Percentiles rank a stretch among this genome's conserved stretches.
phyloP scores from a whole-genome alignment of 345 rosid species.

The Schrenkiella parvula region DNA sequence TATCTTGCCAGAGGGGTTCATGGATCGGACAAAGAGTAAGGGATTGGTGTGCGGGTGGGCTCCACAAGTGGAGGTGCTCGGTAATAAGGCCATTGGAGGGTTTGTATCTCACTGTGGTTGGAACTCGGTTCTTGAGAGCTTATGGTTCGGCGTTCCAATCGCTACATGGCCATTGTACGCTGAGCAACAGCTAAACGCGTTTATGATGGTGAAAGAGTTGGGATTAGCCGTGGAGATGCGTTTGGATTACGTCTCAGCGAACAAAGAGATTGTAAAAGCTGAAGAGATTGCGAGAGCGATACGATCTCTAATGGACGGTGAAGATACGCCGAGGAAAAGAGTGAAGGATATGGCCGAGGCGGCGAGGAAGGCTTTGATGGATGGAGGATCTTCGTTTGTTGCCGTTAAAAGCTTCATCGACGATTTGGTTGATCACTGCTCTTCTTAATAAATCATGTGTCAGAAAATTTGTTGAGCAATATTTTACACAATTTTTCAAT shows the following conservation, averaged over 20 bases:
- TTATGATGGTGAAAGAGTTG: neutral
- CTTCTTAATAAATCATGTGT: too few relatives aligned
- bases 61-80: constrained; percentile 21
- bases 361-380: constrained; percentile 24
- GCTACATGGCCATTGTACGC: constrained; percentile 48
- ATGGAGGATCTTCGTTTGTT: constrained; percentile 39
- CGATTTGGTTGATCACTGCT: constrained; percentile 27
- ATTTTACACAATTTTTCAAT: too few relatives aligned
- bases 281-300: constrained; percentile 33
- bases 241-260: neutral
- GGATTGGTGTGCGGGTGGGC: neutral
- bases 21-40: neutral
- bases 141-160: constrained; percentile 45
- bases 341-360: constrained; percentile 27
- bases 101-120: constrained; percentile 54
- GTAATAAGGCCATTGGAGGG: constrained; percentile 34
- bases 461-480: too few relatives aligned
- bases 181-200: constrained; percentile 17
- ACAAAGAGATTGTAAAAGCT: neutral
- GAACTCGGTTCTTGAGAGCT: constrained; percentile 47
- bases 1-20: neutral
- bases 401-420: constrained; percentile 27
- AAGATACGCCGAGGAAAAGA: constrained; percentile 13
- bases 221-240: neutral
- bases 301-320: constrained; percentile 27